Base-by-base conservation (phyloP, 176 grass and related monocot genomes). In the Eragrostis curvula region DNA sequence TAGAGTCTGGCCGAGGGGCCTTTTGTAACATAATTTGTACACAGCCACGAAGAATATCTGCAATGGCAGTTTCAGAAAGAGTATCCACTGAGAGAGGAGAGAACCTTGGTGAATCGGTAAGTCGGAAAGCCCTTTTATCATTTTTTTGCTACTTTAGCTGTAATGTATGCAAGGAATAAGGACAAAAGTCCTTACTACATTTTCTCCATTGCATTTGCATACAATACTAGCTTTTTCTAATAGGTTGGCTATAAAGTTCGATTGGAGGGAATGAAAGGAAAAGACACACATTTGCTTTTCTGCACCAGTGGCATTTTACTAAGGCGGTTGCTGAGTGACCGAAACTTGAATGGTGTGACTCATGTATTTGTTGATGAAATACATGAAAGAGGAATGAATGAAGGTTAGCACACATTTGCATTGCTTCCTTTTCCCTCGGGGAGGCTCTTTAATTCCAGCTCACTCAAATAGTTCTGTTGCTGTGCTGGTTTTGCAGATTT, bases 301-400 rank as follows among this genome's bases (percentile, higher is more conserved):
- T 95, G 96, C 86, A 98, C 96, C 57, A 98, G 96, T 88, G 96
- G 96, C 36, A 98, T 98, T 86, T 88, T 98, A 79, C 79, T 98
- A 44, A 93, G 96, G 83, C 88, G 92, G 78, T 93, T 98, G 80
- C 88, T 98, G 53, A 88, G 90, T 68, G 96, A 98, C 75, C 88
- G 84, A 69, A 98, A 95, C 66, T 88, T 95, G 86, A 95, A 89
- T 89, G 92, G 92, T 30, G 84, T 95, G 75, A 95, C 92, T 87
- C 96, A 98, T 90, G 92, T 98, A 88, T 98, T 95, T 91, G 96
- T 98, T 87, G 90, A 98, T 88, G 96, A 98, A 86, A 95, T 98
- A 93, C 96, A 98, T 86, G 96, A 98, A 95, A 92, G 96, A 85
- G 96, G 96, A 86, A 98, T 98, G 96, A 98, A 98, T 70, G 96